Evolutionary conservation across 2,329 filamentous ascomycete genomes (phyloP).

Genomic region (Cladorrhinum sp.): DNA sequence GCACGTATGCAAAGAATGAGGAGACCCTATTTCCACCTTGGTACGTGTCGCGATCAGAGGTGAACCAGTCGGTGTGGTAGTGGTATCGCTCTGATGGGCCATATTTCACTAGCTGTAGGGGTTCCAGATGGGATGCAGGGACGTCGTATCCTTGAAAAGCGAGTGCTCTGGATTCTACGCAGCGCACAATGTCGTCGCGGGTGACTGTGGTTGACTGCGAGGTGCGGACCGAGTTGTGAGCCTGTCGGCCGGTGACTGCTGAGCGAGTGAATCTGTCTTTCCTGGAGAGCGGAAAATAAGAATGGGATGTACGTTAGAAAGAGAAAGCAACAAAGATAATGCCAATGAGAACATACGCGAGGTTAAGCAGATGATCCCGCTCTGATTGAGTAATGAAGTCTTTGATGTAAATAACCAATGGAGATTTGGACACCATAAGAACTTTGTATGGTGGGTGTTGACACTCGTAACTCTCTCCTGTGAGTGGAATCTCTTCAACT

Average conservation of each 20-base stretch:
- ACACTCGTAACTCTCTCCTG: slow-evolving; percentile 18
- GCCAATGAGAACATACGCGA: slow-evolving; percentile 36
- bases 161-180: slow-evolving; percentile 47
- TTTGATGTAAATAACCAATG: slow-evolving; percentile 48
- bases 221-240: slow-evolving; percentile 39
- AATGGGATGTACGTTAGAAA: slow-evolving; percentile 6
- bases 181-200: slow-evolving; percentile 43
- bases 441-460: slow-evolving; percentile 37
- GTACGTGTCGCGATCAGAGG: slow-evolving; percentile 37
- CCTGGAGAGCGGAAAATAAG: slow-evolving; percentile 32
- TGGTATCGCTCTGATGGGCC: slow-evolving; percentile 44
- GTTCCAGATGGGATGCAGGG: slow-evolving; percentile 40
- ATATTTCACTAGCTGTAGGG: slow-evolving; percentile 49
- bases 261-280: slow-evolving; percentile 45
- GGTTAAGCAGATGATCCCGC: slow-evolving; percentile 39
- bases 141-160: slow-evolving; percentile 44
- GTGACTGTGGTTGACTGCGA: slow-evolving; percentile 45
- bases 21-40: slow-evolving; percentile 44
- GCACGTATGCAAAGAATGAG: slow-evolving; percentile 49
- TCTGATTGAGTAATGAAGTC: slow-evolving; percentile 45
- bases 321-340: background rate
- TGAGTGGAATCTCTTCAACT: slow-evolving; percentile 2
- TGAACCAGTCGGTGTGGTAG: slow-evolving; percentile 53
- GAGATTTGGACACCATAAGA: slow-evolving; percentile 46
- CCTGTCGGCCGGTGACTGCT: slow-evolving; percentile 35